Percentiles rank a stretch among this genome's conserved stretches.
These are phyloP conservation scores for Eragrostis nindensis DNA, from an alignment of 176 grass and related monocot genomes.

Conservation along the genomic window DNA sequence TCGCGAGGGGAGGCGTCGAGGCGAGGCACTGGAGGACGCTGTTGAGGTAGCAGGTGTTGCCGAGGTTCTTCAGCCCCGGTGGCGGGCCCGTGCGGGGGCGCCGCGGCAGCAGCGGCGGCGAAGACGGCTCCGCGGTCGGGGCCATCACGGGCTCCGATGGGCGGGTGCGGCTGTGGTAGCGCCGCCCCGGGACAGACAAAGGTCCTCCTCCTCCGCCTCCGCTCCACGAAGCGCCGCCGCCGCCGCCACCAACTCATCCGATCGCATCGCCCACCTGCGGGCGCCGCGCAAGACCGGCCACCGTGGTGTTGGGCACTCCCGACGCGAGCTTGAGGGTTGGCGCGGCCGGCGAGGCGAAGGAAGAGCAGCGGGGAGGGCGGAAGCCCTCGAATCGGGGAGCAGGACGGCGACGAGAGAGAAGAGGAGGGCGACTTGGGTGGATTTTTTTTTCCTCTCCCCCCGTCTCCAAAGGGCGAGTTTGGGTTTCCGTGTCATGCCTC, in stretches of 20 bases:
- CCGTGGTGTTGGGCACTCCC: constrained; percentile 32
- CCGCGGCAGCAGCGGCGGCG: constrained; percentile 43
- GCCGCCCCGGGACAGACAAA: constrained; percentile 31
- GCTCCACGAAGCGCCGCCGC: constrained; percentile 41
- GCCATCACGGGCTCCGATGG: constrained; percentile 58
- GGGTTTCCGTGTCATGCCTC: background rate
- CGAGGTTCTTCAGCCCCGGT: constrained; percentile 86
- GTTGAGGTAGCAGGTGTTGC: constrained; percentile 98
- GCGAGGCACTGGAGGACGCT: constrained; percentile 96
- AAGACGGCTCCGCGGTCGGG: constrained; percentile 45
- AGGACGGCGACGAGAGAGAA: background rate
- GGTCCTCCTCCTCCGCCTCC: constrained; percentile 45
- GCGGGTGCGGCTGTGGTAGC: background rate
- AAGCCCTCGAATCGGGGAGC: constrained; percentile 43
- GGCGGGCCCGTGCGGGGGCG: constrained; percentile 66
- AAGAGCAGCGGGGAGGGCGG: background rate
- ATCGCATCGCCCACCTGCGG: constrained; percentile 65
- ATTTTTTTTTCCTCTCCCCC: background rate
- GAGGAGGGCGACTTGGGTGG: background rate
- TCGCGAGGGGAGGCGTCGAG: constrained; percentile 84
- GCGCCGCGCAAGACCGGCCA: constrained; percentile 36
- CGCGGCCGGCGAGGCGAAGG: background rate
- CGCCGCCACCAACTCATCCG: constrained; percentile 73
- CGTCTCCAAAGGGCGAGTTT: background rate
- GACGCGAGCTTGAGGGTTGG: constrained; percentile 23